Percentiles rank a stretch among this genome's conserved stretches.
Evolutionary conservation across 1,284 basidiomycete species (phyloP).

Genomic region (Boletus mariae): DNA sequence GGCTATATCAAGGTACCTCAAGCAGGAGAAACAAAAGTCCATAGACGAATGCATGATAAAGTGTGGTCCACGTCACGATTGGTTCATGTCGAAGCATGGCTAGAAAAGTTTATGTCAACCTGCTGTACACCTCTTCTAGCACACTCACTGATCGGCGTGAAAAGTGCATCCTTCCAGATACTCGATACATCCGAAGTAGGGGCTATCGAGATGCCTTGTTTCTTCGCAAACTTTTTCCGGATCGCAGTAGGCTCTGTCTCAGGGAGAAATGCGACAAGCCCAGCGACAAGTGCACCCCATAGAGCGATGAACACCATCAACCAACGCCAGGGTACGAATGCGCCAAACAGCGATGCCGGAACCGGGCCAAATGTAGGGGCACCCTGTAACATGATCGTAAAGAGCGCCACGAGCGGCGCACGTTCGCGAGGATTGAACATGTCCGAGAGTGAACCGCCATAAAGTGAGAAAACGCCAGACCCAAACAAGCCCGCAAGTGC

Average conservation of each 20-base stretch:
- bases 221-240: slow-evolving; percentile 11
- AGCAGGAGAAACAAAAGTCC: slow-evolving; percentile 30
- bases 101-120: slow-evolving; percentile 6
- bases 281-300: slow-evolving; percentile 20
- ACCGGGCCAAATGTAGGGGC: slow-evolving; percentile 29
- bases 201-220: background rate
- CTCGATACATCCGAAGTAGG: background rate
- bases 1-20: slow-evolving; percentile 7
- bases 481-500: slow-evolving; percentile 20
- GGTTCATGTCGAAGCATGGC: slow-evolving; percentile 27
- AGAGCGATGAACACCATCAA: slow-evolving; percentile 20
- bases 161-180: slow-evolving; percentile 18
- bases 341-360: slow-evolving; percentile 24
- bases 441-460: slow-evolving; percentile 27
- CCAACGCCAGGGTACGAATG: slow-evolving; percentile 27
- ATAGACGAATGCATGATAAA: slow-evolving; percentile 29
- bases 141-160: slow-evolving; percentile 24
- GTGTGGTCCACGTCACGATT: slow-evolving; percentile 27
- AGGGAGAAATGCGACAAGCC: slow-evolving; percentile 15
- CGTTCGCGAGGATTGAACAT: slow-evolving; percentile 27
- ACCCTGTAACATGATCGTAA: slow-evolving; percentile 26
- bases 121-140: background rate
- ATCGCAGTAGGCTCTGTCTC: slow-evolving; percentile 25
- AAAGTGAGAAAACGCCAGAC: slow-evolving; percentile 22
- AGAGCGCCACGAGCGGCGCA: slow-evolving; percentile 24